Conservation (phyloP, 441 rosid species). For the Viola pubescens region DNA sequence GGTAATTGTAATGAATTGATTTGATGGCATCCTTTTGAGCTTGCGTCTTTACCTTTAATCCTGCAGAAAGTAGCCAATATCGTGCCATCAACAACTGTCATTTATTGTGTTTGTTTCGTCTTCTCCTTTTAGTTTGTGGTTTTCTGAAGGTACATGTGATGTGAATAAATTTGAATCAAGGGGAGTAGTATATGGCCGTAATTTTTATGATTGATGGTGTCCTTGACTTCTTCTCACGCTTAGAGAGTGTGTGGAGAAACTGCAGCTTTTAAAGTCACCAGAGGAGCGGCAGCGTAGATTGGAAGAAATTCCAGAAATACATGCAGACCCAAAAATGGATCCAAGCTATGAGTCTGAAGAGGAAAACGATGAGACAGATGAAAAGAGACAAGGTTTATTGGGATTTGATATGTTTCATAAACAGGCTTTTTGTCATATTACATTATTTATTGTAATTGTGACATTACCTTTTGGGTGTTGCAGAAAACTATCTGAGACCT, state of each 20-base stretch:
- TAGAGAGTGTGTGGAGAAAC: constrained; percentile 94
- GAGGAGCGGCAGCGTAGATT: constrained; percentile 89
- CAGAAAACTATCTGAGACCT: constrained; percentile 47
- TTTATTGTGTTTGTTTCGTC: neutral
- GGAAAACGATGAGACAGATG: constrained; percentile 57
- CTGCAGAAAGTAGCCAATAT: neutral
- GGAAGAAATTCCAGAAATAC: constrained; percentile 86
- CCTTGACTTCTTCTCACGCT: constrained; percentile 74
- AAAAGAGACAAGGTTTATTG: constrained; percentile 57
- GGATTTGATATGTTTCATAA: constrained; percentile 7
- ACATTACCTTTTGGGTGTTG: constrained; percentile 20
- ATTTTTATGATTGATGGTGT: constrained; percentile 16
- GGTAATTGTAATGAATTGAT: too few species aligned
- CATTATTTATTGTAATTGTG: constrained; percentile 14
- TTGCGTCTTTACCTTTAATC: neutral
- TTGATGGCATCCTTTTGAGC: neutral
- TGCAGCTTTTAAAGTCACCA: constrained; percentile 84
- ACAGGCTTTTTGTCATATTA: constrained; percentile 1
- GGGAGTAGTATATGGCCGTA: neutral
- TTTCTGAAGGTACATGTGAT: neutral
- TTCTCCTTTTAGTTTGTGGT: neutral
- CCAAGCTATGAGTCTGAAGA: constrained; percentile 91
- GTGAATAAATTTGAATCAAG: neutral
- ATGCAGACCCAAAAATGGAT: constrained; percentile 94
- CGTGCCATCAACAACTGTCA: neutral